phyloP scores from a whole-genome alignment of 306 rosid genomes.

The Cucumis cinereus region DNA sequence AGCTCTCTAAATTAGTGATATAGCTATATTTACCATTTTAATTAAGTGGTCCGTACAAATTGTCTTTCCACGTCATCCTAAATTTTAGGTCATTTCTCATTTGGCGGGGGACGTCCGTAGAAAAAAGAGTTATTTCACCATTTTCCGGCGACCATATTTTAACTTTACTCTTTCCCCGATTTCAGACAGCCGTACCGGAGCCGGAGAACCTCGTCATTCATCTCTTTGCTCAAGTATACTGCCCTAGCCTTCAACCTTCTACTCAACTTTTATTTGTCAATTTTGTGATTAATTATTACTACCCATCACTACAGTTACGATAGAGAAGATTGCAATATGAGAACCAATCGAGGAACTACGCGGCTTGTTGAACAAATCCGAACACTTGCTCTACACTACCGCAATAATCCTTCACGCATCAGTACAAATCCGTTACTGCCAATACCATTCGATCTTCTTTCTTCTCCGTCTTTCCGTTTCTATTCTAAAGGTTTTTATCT shows the following conservation, averaged over 20 bases:
- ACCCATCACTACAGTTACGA: neutral
- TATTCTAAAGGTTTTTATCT: constrained; percentile 29
- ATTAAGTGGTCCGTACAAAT: too few relatives aligned
- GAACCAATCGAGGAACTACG: neutral
- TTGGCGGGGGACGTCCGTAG: too few relatives aligned
- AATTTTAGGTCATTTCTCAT: too few relatives aligned
- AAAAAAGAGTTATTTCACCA: too few relatives aligned
- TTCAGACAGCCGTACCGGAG: neutral
- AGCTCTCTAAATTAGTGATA: too few relatives aligned
- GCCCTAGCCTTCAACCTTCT: neutral
- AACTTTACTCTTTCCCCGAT: neutral
- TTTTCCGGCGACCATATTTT: too few relatives aligned
- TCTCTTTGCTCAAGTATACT: neutral
- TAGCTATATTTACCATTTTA: too few relatives aligned
- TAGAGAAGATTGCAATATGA: neutral
- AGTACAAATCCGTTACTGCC: neutral
- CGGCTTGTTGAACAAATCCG: constrained; percentile 2
- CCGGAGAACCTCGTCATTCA: neutral
- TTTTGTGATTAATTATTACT: neutral
- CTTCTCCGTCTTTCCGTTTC: constrained; percentile 14
- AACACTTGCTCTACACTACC: neutral
- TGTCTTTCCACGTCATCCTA: too few relatives aligned
- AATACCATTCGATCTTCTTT: neutral
- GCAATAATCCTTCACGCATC: neutral
- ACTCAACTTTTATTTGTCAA: neutral